Evolutionary conservation across 2,329 filamentous ascomycete genomes (phyloP), one percentile per base, ranked within the genome.

Genomic region (Hymenotorrendiella dingleyae): DNA sequence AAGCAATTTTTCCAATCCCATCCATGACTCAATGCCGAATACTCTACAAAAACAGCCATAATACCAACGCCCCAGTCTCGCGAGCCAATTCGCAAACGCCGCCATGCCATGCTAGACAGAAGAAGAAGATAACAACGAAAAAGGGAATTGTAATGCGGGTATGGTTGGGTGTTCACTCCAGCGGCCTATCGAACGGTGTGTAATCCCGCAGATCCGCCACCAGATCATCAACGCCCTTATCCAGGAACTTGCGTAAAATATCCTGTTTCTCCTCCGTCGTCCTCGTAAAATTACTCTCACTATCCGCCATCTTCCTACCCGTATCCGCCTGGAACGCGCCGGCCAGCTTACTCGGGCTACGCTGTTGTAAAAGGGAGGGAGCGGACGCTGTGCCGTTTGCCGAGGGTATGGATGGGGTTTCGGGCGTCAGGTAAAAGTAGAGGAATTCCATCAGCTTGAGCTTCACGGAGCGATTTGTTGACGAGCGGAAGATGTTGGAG

Each of bases 371-470:
- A 58, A 81, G 70, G 19, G 65, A 68, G 6, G 73, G 68, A 7
- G 73, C 59, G 2, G 69, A 71, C 45, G 66, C 64, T 37, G 64
- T 66, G 38, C 64, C 62, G 16, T 64, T 67, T 47, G 73, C 69
- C 48, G 67, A 66, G 4, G 76, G 73, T 49, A 75, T 73, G 16
- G 74, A 69, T 33, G 74, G 81, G 0, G 78, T 79, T 67, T 98
- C 93, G 38, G 91, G 90, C 84, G 97, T 95, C 55, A 98, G 82
- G 65, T 97, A 98, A 66, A 97, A 97, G 71, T 97, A 97, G 39
- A 98, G 70, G 62, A 97, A 97, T 65, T 97, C 93, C 54, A 96
- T 83, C n/a, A 94, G 79, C 64, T 94, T 93, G 60, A 95, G 78
- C 69, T 95, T 96, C 53, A 97, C 90, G 56, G 91, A 86, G 48